phyloP scores from a whole-genome alignment of 2,329 filamentous ascomycete species.

The Claviceps africana region DNA sequence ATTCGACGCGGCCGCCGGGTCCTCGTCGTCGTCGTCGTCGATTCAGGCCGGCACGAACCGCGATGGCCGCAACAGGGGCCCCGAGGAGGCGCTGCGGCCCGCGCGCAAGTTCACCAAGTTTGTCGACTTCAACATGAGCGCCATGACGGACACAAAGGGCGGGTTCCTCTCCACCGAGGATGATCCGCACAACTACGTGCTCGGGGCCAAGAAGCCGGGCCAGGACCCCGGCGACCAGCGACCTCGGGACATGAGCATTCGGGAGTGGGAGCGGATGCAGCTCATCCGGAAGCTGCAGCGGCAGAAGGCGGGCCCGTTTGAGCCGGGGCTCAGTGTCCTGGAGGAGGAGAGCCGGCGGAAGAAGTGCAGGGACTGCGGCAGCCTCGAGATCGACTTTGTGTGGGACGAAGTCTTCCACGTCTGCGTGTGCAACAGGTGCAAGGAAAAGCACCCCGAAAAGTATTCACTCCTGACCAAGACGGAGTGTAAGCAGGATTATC shows the following conservation, averaged over 20 bases:
- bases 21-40: conserved; percentile 11
- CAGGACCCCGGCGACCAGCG: conserved; percentile 38
- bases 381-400: conserved; percentile 82
- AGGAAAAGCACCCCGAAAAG: conserved; percentile 79
- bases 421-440: conserved; percentile 68
- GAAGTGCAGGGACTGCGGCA: conserved; percentile 71
- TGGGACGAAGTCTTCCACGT: conserved; percentile 78
- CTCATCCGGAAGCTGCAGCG: conserved; percentile 57
- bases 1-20: conserved; percentile 44
- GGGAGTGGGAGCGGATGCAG: conserved; percentile 82
- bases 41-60: conserved; percentile 45
- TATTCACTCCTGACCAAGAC: conserved; percentile 95
- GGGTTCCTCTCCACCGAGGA: conserved; percentile 86
- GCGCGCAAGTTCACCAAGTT: conserved; percentile 84
- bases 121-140: conserved; percentile 94
- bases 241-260: conserved; percentile 75
- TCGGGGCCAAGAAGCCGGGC: conserved; percentile 30
- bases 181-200: conserved; percentile 75
- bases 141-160: conserved; percentile 96
- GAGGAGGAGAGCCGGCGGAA: conserved; percentile 49
- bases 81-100: conserved; percentile 46
- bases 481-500: conserved; percentile 87
- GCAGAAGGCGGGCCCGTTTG: conserved; percentile 68
- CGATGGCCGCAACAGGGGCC: conserved; percentile 44
- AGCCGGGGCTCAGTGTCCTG: conserved; percentile 72